Conservation (phyloP, 2,329 filamentous ascomycete species). For the Leptodontidium sp. region DNA sequence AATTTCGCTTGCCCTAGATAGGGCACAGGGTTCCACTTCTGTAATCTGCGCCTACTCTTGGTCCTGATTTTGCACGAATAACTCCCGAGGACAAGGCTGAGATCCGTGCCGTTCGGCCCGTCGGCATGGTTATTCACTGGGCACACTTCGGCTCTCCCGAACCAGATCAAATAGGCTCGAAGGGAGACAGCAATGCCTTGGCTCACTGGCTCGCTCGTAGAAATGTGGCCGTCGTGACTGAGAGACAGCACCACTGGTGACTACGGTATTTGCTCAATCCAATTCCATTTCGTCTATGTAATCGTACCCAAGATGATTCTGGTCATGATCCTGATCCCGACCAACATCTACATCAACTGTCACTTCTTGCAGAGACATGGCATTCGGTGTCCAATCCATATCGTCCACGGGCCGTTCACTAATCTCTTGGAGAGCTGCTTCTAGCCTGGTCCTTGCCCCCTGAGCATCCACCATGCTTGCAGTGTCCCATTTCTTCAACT, state of each 20-base stretch:
- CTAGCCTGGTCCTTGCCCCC: constrained; percentile 37
- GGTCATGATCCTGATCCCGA: constrained; percentile 12
- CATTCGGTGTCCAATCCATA: constrained; percentile 48
- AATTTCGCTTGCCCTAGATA: neutral
- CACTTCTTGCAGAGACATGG: constrained; percentile 42
- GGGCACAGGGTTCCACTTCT: neutral
- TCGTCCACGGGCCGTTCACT: constrained; percentile 44
- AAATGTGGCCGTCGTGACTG: no score
- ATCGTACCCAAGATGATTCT: constrained; percentile 18
- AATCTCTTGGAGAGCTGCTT: constrained; percentile 41
- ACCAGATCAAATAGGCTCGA: neutral
- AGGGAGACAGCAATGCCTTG: no score
- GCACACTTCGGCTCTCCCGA: neutral
- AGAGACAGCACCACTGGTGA: no score
- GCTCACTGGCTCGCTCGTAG: no score
- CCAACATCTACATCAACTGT: constrained; percentile 14
- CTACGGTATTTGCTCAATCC: constrained; percentile 26
- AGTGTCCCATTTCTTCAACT: constrained; percentile 42
- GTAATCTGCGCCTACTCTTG: neutral
- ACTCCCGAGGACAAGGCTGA: constrained; percentile 8
- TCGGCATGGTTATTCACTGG: neutral
- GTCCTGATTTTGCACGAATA: neutral
- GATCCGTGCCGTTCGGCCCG: constrained; percentile 5
- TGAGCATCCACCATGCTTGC: constrained; percentile 29
- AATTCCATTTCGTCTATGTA: constrained; percentile 42